These are phyloP conservation scores for Hyparrhenia diplandra DNA, from an alignment of 176 grass and related monocot genomes.

Conservation along the genomic window DNA sequence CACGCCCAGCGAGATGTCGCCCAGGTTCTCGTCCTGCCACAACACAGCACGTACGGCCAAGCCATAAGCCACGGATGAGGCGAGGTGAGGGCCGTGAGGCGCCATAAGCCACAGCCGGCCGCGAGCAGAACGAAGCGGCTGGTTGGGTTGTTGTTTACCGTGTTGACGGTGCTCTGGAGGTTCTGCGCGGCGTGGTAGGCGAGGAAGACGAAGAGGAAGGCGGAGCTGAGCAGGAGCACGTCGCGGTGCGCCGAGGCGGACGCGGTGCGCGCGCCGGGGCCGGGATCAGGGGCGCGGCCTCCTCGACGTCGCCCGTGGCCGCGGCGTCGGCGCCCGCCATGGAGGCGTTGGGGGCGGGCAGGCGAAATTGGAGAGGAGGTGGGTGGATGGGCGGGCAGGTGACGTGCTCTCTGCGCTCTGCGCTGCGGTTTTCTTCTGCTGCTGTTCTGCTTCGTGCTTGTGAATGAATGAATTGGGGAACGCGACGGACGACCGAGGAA, in stretches of 20 bases:
- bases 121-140: not conserved
- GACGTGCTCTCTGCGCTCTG: not conserved
- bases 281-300: slow-evolving; percentile 23
- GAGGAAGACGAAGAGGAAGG: slow-evolving; percentile 95
- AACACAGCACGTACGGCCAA: not conserved
- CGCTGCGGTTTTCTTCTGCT: not conserved
- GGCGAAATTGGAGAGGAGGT: not conserved
- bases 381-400: not conserved
- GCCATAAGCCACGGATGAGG: not conserved
- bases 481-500: not conserved
- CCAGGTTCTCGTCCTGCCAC: slow-evolving; percentile 82
- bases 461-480: not conserved
- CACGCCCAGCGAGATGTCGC: slow-evolving; percentile 70
- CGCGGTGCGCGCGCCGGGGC: not conserved
- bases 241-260: slow-evolving; percentile 25
- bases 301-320: slow-evolving; percentile 43
- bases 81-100: not conserved
- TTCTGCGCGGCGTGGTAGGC: slow-evolving; percentile 98
- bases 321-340: slow-evolving; percentile 13
- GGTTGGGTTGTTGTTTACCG: slow-evolving; percentile 27
- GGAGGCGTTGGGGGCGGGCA: not conserved
- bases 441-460: not conserved
- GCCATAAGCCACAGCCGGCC: not conserved
- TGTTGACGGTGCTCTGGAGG: slow-evolving; percentile 93
- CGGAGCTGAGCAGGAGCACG: slow-evolving; percentile 66